These are phyloP conservation scores for Aechmea fasciata DNA, from an alignment of 176 grass and related monocot species.

Conservation along the genomic window DNA sequence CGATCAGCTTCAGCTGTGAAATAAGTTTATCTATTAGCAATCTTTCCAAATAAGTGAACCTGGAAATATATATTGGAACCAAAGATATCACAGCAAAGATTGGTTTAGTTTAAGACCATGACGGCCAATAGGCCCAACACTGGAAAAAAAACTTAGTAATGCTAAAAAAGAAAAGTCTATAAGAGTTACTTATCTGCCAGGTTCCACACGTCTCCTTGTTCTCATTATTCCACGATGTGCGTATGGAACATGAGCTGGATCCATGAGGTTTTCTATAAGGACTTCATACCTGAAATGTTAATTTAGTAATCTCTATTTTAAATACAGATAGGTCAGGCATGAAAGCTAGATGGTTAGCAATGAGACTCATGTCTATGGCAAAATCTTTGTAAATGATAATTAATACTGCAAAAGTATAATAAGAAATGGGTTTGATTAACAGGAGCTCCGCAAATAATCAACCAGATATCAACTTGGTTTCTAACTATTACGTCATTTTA, in stretches of 20 bases:
- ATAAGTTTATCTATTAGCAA: constrained; percentile 9
- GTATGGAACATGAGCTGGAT: constrained; percentile 73
- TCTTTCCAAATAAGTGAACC: background rate
- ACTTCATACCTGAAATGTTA: constrained; percentile 56
- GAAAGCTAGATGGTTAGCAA: background rate
- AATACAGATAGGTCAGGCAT: constrained; percentile 6
- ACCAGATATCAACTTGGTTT: too few species aligned
- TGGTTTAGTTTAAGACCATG: background rate
- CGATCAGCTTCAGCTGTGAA: constrained; percentile 63
- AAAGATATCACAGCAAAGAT: background rate
- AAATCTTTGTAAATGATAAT: background rate
- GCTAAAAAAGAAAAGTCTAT: background rate
- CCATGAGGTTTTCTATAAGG: constrained; percentile 76
- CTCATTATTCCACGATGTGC: constrained; percentile 63
- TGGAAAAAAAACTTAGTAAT: background rate
- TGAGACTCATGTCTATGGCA: background rate
- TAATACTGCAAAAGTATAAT: background rate
- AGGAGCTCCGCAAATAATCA: background rate
- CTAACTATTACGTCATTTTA: too few species aligned
- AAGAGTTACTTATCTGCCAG: constrained; percentile 61
- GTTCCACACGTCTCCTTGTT: constrained; percentile 30
- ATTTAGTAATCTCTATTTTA: background rate
- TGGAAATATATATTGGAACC: background rate
- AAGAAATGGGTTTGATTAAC: background rate
- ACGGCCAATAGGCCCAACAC: background rate